Percentiles rank a stretch among this genome's conserved stretches.
Conservation (phyloP, 176 grass and related monocot species). For the Alopecurus myosuroides region DNA sequence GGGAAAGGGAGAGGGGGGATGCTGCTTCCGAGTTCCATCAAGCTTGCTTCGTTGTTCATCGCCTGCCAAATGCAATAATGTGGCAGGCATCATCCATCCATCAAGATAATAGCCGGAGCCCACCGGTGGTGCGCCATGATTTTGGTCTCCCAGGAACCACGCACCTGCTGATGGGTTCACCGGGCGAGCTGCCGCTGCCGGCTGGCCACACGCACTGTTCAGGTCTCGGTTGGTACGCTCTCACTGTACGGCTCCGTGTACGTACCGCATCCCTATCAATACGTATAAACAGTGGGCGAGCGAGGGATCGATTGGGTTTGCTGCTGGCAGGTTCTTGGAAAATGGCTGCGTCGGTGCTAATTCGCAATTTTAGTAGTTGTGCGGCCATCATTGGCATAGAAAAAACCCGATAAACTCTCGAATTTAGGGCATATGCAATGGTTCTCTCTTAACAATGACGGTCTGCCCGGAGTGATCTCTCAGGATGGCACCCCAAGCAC, state of each 20-base stretch:
- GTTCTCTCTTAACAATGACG: too few species aligned
- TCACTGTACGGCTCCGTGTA: conserved; percentile 21
- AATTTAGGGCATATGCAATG: too few species aligned
- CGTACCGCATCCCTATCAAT: neutral
- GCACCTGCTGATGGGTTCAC: conserved; percentile 4
- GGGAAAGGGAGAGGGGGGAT: conserved; percentile 8
- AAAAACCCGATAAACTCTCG: too few species aligned
- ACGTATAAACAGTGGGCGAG: neutral
- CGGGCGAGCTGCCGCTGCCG: neutral
- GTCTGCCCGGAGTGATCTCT: too few species aligned
- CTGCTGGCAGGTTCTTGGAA: neutral
- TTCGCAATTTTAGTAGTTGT: too few species aligned
- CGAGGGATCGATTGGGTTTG: neutral
- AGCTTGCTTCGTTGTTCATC: neutral
- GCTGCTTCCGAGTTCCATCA: conserved; percentile 14
- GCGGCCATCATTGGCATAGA: too few species aligned
- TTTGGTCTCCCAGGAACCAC: neutral
- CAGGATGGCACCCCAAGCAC: too few species aligned
- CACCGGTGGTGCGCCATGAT: conserved; percentile 25
- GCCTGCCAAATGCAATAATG: conserved; percentile 19
- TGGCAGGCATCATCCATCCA: too few species aligned
- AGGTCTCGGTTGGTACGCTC: neutral
- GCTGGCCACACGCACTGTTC: neutral
- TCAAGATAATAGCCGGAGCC: neutral
- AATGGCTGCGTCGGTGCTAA: neutral